Conservation (phyloP, 495 filamentous ascomycete species). For the Saxophila tyrrhenica region DNA sequence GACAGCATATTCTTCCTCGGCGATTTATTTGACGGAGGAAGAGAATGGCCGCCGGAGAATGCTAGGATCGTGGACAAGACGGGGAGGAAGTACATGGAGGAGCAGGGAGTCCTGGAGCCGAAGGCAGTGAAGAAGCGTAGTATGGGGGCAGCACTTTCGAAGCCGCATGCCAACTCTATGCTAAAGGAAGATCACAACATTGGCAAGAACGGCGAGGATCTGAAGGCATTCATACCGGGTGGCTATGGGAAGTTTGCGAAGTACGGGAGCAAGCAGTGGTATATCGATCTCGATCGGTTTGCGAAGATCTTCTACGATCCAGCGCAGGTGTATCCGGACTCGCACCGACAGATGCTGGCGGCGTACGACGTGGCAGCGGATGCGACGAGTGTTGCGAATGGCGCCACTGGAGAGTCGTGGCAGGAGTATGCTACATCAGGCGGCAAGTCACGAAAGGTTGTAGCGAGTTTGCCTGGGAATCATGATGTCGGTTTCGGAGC, state of each 20-base stretch:
- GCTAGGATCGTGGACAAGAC: neutral
- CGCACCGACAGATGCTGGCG: conserved; percentile 1
- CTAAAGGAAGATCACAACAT: conserved; percentile 2
- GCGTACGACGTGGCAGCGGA: conserved; percentile 10
- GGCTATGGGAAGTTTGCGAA: conserved; percentile 13
- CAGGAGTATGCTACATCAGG: conserved; percentile 25
- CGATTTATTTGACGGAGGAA: conserved; percentile 90
- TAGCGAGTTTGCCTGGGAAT: conserved; percentile 81
- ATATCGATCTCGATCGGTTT: conserved; percentile 18
- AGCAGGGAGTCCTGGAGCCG: conserved; percentile 16
- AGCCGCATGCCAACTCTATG: conserved; percentile 2
- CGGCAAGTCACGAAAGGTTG: conserved; percentile 41
- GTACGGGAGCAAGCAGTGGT: conserved; percentile 19
- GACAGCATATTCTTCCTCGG: conserved; percentile 84
- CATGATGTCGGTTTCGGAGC: conserved; percentile 93
- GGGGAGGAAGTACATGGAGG: conserved; percentile 17
- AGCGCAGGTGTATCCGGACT: conserved; percentile 14
- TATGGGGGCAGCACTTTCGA: conserved; percentile 5
- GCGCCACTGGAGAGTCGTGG: conserved; percentile 5
- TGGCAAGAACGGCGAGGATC: neutral
- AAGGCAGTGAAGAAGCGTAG: conserved; percentile 27
- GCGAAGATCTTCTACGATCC: conserved; percentile 17
- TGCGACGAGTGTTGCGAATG: conserved; percentile 11
- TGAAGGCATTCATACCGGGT: conserved; percentile 12
- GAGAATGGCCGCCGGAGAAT: conserved; percentile 62